Percentiles rank a stretch among this genome's conserved stretches.
Evolutionary conservation across 1,284 basidiomycete species (phyloP).

Genomic region (Leccinum idahoense): DNA sequence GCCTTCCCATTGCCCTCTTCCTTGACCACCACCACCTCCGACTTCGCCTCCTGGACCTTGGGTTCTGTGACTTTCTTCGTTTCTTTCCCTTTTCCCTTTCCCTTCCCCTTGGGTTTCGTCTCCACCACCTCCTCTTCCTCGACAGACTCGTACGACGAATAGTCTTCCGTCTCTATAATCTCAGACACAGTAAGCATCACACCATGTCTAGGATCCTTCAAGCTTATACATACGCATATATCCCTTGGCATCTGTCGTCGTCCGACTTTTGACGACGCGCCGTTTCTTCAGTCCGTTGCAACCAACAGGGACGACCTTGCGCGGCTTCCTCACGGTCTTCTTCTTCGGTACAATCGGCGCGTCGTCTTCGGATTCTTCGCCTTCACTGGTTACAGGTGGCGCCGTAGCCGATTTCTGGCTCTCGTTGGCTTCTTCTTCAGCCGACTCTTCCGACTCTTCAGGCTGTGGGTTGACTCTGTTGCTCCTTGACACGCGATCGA

Average conservation of each 20-base stretch:
- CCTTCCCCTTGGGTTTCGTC: slow-evolving; percentile 16
- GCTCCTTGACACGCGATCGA: slow-evolving; percentile 37
- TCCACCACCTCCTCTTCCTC: slow-evolving; percentile 46
- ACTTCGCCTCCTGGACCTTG: slow-evolving; percentile 22
- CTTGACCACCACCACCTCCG: slow-evolving; percentile 6
- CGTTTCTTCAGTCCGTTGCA: slow-evolving; percentile 70
- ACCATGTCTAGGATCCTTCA: neutral
- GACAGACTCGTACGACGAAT: slow-evolving; percentile 74
- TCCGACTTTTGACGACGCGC: slow-evolving; percentile 55
- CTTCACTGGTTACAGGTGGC: slow-evolving; percentile 25
- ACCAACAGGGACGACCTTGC: slow-evolving; percentile 62
- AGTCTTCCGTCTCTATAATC: slow-evolving; percentile 63
- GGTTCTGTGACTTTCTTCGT: slow-evolving; percentile 31
- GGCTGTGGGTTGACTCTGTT: slow-evolving; percentile 2
- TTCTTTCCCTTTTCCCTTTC: slow-evolving; percentile 13
- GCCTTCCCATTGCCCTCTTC: slow-evolving; percentile 14
- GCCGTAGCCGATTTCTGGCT: slow-evolving; percentile 10
- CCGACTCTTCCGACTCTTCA: slow-evolving; percentile 25
- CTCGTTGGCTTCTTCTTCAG: slow-evolving; percentile 12
- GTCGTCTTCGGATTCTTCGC: slow-evolving; percentile 26
- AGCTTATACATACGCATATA: slow-evolving; percentile 53
- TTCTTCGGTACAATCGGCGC: slow-evolving; percentile 39
- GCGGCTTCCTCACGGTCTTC: slow-evolving; percentile 41
- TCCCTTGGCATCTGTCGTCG: slow-evolving; percentile 56
- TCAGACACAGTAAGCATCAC: neutral